Percentiles rank a stretch among this genome's conserved stretches.
Conservation (phyloP, 805 yeast genomes). For the Teunomyces funiuensis region DNA sequence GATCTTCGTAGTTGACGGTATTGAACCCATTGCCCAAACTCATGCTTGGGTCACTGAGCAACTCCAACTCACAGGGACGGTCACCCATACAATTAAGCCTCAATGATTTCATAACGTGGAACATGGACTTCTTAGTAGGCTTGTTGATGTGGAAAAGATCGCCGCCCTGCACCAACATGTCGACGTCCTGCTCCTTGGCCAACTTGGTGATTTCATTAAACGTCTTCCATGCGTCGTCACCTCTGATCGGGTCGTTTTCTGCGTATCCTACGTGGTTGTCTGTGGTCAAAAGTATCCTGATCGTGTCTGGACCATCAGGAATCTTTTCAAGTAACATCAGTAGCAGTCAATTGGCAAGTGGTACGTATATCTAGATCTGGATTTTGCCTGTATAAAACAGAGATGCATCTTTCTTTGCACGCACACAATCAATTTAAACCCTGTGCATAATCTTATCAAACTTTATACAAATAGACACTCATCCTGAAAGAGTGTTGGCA, state of each 20-base stretch:
- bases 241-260: constrained; percentile 86
- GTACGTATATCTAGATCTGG: too few relatives aligned
- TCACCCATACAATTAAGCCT: constrained; percentile 79
- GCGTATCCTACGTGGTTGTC: constrained; percentile 96
- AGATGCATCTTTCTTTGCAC: neutral
- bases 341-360: constrained; percentile 9
- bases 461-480: neutral
- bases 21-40: constrained; percentile 64
- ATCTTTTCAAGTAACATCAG: constrained; percentile 32
- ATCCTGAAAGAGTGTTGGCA: neutral
- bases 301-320: constrained; percentile 61
- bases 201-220: constrained; percentile 79
- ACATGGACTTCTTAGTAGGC: constrained; percentile 84
- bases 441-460: neutral
- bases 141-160: constrained; percentile 89
- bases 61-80: constrained; percentile 80
- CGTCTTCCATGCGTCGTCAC: constrained; percentile 85
- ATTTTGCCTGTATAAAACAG: neutral
- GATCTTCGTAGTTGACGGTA: constrained; percentile 84
- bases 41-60: constrained; percentile 73
- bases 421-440: too few relatives aligned
- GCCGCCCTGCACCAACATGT: constrained; percentile 89
- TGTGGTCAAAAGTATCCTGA: constrained; percentile 79
- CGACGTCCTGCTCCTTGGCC: constrained; percentile 71
- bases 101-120: constrained; percentile 73